Evolutionary conservation across 305 asterid species (phyloP).

Genomic region (Plantago coronopus): DNA sequence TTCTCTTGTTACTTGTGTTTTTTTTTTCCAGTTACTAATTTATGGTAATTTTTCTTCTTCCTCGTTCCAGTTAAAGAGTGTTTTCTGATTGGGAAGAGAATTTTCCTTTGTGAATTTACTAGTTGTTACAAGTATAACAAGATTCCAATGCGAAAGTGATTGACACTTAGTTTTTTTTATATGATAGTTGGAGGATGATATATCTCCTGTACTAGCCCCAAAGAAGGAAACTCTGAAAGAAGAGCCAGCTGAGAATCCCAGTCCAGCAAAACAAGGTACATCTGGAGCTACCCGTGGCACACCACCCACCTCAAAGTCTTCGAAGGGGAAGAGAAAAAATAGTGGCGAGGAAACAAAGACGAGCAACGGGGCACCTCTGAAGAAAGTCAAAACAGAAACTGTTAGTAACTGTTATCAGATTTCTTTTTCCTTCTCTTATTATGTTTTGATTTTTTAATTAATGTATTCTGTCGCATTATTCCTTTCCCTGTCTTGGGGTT

Average conservation of each 20-base stretch:
- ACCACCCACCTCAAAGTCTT: constrained; percentile 60
- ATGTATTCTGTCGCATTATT: background rate
- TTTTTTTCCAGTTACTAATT: too few species aligned
- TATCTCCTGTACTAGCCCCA: constrained; percentile 76
- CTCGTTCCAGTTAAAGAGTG: too few species aligned
- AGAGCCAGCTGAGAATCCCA: constrained; percentile 67
- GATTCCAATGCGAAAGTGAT: constrained; percentile 8
- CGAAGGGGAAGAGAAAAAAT: constrained; percentile 74
- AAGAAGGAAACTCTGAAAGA: constrained; percentile 84
- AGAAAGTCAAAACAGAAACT: constrained; percentile 83
- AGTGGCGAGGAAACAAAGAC: constrained; percentile 67
- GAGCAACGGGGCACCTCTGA: constrained; percentile 55
- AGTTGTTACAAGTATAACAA: constrained; percentile 9
- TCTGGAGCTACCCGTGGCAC: constrained; percentile 64
- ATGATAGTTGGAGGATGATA: constrained; percentile 71
- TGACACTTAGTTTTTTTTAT: constrained; percentile 16
- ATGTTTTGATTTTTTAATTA: background rate
- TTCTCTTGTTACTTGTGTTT: too few species aligned
- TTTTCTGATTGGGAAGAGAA: too few species aligned
- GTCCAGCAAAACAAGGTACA: constrained; percentile 56
- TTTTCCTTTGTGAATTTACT: constrained; percentile 10
- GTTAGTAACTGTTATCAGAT: constrained; percentile 34
- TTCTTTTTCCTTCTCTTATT: background rate
- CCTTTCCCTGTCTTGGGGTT: background rate
- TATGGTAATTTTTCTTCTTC: too few species aligned